Conservation (phyloP, 2,329 filamentous ascomycete species). For the Aspergillus ochraceoroseus region DNA sequence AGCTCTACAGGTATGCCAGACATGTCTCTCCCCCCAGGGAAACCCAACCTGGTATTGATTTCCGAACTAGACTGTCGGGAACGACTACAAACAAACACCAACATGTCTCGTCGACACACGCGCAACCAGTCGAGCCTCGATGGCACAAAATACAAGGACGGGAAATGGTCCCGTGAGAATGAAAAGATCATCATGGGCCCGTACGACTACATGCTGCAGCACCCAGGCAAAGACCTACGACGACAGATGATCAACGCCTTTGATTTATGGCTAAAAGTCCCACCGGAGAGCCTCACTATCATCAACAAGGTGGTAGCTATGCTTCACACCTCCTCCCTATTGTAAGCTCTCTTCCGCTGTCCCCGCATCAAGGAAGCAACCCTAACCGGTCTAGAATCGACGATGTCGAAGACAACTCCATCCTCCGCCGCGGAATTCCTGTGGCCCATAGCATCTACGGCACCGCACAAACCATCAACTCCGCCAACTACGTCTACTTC, state of each 20-base stretch:
- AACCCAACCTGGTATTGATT: constrained; percentile 50
- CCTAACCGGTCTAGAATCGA: constrained; percentile 37
- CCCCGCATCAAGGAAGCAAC: neutral
- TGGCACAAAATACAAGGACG: constrained; percentile 38
- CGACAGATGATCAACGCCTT: constrained; percentile 44
- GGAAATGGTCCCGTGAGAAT: constrained; percentile 38
- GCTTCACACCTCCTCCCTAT: constrained; percentile 45
- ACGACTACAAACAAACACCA: constrained; percentile 33
- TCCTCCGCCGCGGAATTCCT: constrained; percentile 47
- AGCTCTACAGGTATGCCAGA: constrained; percentile 8
- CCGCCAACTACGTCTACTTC: constrained; percentile 49
- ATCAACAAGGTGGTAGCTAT: constrained; percentile 45
- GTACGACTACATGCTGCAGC: constrained; percentile 44
- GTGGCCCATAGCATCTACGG: constrained; percentile 50
- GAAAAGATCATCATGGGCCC: constrained; percentile 44
- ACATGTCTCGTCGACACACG: constrained; percentile 25
- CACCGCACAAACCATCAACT: constrained; percentile 50
- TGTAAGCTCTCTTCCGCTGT: constrained; percentile 32
- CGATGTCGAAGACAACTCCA: constrained; percentile 49
- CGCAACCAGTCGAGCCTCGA: constrained; percentile 39
- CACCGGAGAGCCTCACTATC: constrained; percentile 36
- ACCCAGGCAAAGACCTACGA: constrained; percentile 46
- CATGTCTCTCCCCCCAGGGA: constrained; percentile 12
- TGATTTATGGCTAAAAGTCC: constrained; percentile 44
- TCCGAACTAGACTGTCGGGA: constrained; percentile 52